phyloP scores from a whole-genome alignment of 495 filamentous ascomycete genomes.

The Hypoxylon subgilvum region DNA sequence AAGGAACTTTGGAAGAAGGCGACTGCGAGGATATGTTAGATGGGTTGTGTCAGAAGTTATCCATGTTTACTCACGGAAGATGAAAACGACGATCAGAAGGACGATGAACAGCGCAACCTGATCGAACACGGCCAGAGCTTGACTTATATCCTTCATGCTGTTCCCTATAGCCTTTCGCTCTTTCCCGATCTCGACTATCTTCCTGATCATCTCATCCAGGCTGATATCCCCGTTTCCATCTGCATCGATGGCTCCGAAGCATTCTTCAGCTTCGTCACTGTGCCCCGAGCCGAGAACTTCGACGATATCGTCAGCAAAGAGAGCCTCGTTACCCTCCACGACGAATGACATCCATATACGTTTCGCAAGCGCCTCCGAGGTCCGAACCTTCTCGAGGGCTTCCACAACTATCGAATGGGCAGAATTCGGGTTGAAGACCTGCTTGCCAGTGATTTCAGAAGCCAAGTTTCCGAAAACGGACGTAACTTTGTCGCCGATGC shows the following conservation, averaged over 20 bases:
- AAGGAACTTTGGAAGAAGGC: slow-evolving; percentile 86
- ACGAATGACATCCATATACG: slow-evolving; percentile 99
- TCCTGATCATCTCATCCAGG: slow-evolving; percentile 93
- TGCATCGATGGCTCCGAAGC: slow-evolving; percentile 77
- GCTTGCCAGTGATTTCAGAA: slow-evolving; percentile 90
- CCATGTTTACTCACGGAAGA: slow-evolving; percentile 68
- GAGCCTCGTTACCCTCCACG: slow-evolving; percentile 79
- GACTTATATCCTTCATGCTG: slow-evolving; percentile 96
- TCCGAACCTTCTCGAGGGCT: slow-evolving; percentile 80
- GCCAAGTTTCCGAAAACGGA: slow-evolving; percentile 93
- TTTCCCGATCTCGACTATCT: slow-evolving; percentile 79
- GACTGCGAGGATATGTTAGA: slow-evolving; percentile 53
- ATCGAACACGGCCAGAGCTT: slow-evolving; percentile 90
- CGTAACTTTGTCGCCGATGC: slow-evolving; percentile 88
- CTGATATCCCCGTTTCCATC: slow-evolving; percentile 93
- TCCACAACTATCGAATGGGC: slow-evolving; percentile 87
- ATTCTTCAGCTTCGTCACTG: slow-evolving; percentile 77
- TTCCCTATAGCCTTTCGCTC: slow-evolving; percentile 82
- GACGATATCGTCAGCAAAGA: slow-evolving; percentile 79
- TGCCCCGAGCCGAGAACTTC: slow-evolving; percentile 83
- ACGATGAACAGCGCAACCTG: slow-evolving; percentile 79
- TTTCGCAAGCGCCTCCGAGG: slow-evolving; percentile 85
- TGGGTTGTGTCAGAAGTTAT: neutral
- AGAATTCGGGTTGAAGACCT: slow-evolving; percentile 88
- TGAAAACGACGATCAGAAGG: slow-evolving; percentile 78